These are phyloP conservation scores for Colletotrichum sp. DNA, from an alignment of 2,329 filamentous ascomycete genomes.

Conservation along the genomic window DNA sequence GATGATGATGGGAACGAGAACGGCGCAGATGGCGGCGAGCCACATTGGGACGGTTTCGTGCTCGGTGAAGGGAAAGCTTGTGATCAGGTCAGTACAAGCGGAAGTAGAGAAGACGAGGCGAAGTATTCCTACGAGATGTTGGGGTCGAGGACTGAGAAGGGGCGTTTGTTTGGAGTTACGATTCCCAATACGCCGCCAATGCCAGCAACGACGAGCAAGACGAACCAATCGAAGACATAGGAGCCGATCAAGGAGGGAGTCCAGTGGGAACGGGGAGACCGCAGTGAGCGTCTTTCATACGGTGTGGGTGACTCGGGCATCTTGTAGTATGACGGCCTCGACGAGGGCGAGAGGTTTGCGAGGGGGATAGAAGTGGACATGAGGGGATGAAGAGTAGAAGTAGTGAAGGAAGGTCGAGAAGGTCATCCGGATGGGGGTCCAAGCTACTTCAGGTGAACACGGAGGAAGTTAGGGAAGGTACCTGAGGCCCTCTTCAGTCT, in stretches of 20 bases:
- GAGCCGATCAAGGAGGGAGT: conserved; percentile 53
- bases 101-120: not conserved
- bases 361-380: conserved; percentile 25
- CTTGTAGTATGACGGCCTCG: conserved; percentile 20
- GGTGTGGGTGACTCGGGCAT: conserved; percentile 36
- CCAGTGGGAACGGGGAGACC: conserved; percentile 13
- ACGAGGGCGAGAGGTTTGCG: conserved; percentile 12
- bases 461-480: not conserved
- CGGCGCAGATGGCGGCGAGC: conserved; percentile 67
- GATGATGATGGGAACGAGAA: conserved; percentile 69
- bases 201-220: conserved; percentile 64
- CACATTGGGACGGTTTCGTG: conserved; percentile 75
- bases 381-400: not conserved
- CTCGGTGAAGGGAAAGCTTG: conserved; percentile 71
- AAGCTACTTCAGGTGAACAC: conserved; percentile 19
- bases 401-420: not conserved
- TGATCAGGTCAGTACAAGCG: not conserved
- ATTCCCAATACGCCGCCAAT: conserved; percentile 64
- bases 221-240: conserved; percentile 77
- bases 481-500: not conserved
- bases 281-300: conserved; percentile 8
- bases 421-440: conserved; percentile 1
- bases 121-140: conserved; percentile 68
- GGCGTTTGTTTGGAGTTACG: conserved; percentile 68
- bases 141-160: conserved; percentile 74